Evolutionary conservation across 2,329 filamentous ascomycete species (phyloP).

Genomic region (Talaromyces sp.): DNA sequence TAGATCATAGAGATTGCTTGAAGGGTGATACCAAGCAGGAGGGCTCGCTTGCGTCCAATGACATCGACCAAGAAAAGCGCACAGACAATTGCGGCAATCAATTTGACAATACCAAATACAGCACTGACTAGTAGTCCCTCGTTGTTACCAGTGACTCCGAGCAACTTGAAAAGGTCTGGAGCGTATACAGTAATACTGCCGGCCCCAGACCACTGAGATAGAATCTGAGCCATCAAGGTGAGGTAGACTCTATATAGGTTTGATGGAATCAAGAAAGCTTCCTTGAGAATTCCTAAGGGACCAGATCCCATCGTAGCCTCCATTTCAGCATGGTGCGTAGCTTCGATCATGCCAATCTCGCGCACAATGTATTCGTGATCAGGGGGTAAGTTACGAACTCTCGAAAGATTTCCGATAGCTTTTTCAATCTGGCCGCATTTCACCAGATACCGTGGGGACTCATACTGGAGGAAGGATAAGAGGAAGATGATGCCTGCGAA

Average conservation of each 20-base stretch:
- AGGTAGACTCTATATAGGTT: conserved; percentile 5
- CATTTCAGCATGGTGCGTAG: background rate
- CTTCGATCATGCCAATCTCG: conserved; percentile 3
- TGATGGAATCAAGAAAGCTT: background rate
- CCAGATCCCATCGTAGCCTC: background rate
- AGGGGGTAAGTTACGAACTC: background rate
- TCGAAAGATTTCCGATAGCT: conserved; percentile 20
- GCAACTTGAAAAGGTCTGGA: conserved; percentile 21
- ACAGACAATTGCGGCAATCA: conserved; percentile 19
- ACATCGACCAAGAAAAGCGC: conserved; percentile 24
- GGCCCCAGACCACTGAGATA: conserved; percentile 7
- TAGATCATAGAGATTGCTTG: conserved; percentile 1
- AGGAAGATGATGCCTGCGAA: conserved; percentile 67
- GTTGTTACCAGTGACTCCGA: conserved; percentile 21
- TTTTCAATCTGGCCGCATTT: conserved; percentile 58
- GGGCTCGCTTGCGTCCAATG: conserved; percentile 19
- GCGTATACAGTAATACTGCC: conserved; percentile 24
- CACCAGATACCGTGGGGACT: conserved; percentile 67
- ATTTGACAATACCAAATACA: conserved; percentile 24
- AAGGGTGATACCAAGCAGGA: background rate
- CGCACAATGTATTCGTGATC: background rate
- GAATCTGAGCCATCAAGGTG: background rate
- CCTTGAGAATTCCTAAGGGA: background rate
- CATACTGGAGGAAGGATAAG: conserved; percentile 63
- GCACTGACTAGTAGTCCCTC: conserved; percentile 23